Percentiles rank a stretch among this genome's conserved stretches.
Evolutionary conservation across 352 stramenopile genomes (phyloP).

Genomic region (Phytophthora pini): DNA sequence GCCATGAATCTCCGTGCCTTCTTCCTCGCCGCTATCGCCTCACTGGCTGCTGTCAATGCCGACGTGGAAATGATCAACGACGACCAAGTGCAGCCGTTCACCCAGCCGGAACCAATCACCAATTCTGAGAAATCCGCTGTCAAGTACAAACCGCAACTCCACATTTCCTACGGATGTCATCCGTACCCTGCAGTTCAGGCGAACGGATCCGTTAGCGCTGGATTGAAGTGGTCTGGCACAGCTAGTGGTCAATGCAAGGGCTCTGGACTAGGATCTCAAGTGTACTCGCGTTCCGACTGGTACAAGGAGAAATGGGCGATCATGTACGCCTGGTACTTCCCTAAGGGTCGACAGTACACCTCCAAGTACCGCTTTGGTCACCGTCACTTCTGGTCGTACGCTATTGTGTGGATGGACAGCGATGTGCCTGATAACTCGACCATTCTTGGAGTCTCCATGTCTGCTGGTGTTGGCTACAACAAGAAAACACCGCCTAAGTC

Average conservation of each 20-base stretch:
- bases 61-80: slow-evolving; percentile 4
- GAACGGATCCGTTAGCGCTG: slow-evolving; percentile 9
- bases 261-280: slow-evolving; percentile 23
- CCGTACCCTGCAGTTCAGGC: slow-evolving; percentile 19
- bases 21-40: background rate
- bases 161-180: slow-evolving; percentile 10
- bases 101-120: slow-evolving; percentile 1
- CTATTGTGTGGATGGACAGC: slow-evolving; percentile 15
- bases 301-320: slow-evolving; percentile 36
- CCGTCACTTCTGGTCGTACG: slow-evolving; percentile 16
- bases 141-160: slow-evolving; percentile 19
- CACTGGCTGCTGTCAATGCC: background rate
- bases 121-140: slow-evolving; percentile 16
- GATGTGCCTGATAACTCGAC: slow-evolving; percentile 12
- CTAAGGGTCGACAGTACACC: slow-evolving; percentile 6
- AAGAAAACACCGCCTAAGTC: slow-evolving; percentile 15
- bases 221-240: slow-evolving; percentile 12
- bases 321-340: slow-evolving; percentile 29
- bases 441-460: slow-evolving; percentile 25
- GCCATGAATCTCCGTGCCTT: background rate
- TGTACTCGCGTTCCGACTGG: slow-evolving; percentile 29
- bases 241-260: slow-evolving; percentile 28
- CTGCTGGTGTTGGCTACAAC: background rate
- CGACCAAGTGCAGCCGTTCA: slow-evolving; percentile 16
- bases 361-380: background rate